Evolutionary conservation across 2,329 filamentous ascomycete genomes (phyloP), one percentile per base, ranked within the genome.

Genomic region (Colletotrichum filicis): DNA sequence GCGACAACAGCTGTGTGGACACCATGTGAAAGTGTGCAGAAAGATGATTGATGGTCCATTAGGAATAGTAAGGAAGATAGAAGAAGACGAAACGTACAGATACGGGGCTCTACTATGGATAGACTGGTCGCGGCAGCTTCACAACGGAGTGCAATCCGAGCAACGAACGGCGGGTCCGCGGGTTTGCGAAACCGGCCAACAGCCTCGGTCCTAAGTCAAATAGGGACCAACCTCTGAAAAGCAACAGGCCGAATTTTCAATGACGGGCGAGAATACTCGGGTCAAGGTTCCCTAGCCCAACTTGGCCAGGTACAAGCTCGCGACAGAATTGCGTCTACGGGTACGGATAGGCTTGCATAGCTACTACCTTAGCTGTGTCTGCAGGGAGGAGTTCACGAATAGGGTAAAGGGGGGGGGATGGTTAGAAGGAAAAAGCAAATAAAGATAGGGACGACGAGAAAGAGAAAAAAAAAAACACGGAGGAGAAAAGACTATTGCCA

Each of bases 121-220:
- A 11, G 42, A 49, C 42, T 49, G 19, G 42, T 8, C 42, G 42
- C 42, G 16, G 19, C 8, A 49, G 19, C 42, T 49, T 49, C 42
- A 19, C 42, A 49, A n/a, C 8, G 42, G 19, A 49, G 42, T 22
- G 42, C 42, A n/a, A 49, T 49, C 42, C 42, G 19, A 49, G 53
- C 26, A 61, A 66, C 63, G 52, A 66, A 66, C 63, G 52, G 57
- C 63, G 63, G 63, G 63, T 22, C 63, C 63, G 63, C 63, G 63
- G 63, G 42, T 26, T 16, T 35, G 63, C 61, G 46, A 55, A 24
- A 26, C 26, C 26, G 16, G 37, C 37, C 35, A 49, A n/a, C 37
- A 37, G 16, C 42, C 60, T 12, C 9, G 26, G 53, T 28, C 53
- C 6, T n/a, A n/a, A n/a, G 19, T 49, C 19, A n/a, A n/a, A 8